Conservation (phyloP, 164 flowering plant genomes). For the Stephania cephalantha region DNA sequence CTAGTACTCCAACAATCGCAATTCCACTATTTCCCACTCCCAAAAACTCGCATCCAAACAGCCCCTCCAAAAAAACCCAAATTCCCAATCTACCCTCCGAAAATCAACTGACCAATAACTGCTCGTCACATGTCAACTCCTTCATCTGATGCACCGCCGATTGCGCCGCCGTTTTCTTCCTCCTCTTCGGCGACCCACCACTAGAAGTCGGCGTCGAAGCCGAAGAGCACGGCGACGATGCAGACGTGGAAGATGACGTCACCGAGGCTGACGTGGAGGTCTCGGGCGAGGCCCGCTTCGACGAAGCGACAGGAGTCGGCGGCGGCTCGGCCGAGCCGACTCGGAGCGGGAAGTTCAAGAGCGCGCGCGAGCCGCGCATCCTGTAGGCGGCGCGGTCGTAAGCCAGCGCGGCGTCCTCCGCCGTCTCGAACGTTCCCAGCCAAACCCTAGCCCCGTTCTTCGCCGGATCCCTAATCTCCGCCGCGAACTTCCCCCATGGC, state of each 20-base stretch:
- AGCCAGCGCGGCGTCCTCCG: slow-evolving; percentile 43
- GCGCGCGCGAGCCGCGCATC: slow-evolving; percentile 39
- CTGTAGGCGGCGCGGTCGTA: slow-evolving; percentile 41
- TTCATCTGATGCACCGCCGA: neutral
- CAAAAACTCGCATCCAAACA: neutral
- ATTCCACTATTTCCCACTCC: neutral
- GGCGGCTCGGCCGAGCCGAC: slow-evolving; percentile 16
- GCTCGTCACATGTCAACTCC: neutral
- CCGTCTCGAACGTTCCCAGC: slow-evolving; percentile 44
- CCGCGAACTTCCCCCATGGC: slow-evolving; percentile 44
- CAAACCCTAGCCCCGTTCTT: slow-evolving; percentile 46
- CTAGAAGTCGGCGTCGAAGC: too few relatives aligned
- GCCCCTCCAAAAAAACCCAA: neutral
- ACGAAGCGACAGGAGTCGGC: neutral
- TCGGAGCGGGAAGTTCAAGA: slow-evolving; percentile 37
- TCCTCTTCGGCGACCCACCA: slow-evolving; percentile 21
- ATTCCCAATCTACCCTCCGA: neutral
- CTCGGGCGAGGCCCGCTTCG: slow-evolving; percentile 12
- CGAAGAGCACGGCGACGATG: too few relatives aligned
- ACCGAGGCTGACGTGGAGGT: slow-evolving; percentile 5
- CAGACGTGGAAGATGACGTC: neutral
- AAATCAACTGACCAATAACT: neutral
- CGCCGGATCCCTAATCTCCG: slow-evolving; percentile 44
- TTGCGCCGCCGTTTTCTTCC: slow-evolving; percentile 10
- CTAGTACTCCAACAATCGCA: too few relatives aligned